These are phyloP conservation scores for Cucumis hystrix DNA, from an alignment of 306 rosid genomes.

Conservation along the genomic window DNA sequence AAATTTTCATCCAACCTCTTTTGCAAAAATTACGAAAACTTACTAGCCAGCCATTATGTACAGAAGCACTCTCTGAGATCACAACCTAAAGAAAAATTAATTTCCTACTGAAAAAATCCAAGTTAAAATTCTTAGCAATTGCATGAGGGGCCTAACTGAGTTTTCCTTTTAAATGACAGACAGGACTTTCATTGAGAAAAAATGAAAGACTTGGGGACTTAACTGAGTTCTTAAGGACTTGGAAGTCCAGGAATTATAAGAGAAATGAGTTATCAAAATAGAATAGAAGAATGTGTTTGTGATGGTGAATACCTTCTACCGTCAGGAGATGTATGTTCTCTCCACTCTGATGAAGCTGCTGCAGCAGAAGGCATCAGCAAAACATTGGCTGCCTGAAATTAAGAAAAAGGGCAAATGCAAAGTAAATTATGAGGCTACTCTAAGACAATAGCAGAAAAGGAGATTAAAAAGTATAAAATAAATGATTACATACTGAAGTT, in stretches of 20 bases:
- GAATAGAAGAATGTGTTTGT: background rate
- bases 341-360: conserved; percentile 63
- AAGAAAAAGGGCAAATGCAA: background rate
- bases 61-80: background rate
- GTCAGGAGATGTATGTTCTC: conserved; percentile 68
- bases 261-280: background rate
- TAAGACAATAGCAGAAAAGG: background rate
- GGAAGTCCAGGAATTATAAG: background rate
- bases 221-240: too few species aligned
- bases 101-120: background rate
- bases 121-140: background rate
- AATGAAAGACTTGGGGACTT: background rate
- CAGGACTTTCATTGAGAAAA: background rate
- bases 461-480: background rate
- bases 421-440: background rate
- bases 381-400: conserved; percentile 34
- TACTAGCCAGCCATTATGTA: background rate
- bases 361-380: conserved; percentile 22
- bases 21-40: background rate
- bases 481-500: conserved; percentile 35
- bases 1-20: background rate
- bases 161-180: too few species aligned
- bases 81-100: background rate
- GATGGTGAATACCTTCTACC: conserved; percentile 52
- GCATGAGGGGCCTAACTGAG: background rate